Conservation (phyloP, 345 rosid genomes). For the Erysimum cheiranthoides region DNA sequence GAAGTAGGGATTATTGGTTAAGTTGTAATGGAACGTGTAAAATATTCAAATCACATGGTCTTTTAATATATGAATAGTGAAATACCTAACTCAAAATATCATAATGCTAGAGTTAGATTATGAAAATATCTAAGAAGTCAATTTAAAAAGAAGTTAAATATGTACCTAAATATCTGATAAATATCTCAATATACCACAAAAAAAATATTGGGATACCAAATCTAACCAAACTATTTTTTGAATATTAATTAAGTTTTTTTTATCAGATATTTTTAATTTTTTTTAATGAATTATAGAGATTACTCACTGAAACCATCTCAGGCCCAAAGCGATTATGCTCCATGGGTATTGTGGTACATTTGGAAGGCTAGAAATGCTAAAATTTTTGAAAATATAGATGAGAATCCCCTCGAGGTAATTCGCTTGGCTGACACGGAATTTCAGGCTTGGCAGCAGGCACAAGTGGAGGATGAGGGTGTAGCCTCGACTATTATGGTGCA, state of each 20-base stretch:
- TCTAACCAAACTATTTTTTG: neutral
- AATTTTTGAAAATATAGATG: too few species aligned
- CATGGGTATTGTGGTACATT: too few species aligned
- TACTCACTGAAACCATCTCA: too few species aligned
- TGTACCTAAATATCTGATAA: neutral
- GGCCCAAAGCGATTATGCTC: too few species aligned
- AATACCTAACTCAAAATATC: conserved; percentile 24
- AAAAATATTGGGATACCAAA: neutral
- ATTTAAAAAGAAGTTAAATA: neutral
- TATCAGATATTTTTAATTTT: too few species aligned
- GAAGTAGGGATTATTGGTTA: neutral
- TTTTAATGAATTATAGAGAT: neutral
- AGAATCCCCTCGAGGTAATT: too few species aligned
- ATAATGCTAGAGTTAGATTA: neutral
- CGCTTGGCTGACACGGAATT: too few species aligned
- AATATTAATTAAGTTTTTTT: neutral
- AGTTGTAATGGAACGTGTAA: neutral
- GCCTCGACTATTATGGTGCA: too few species aligned
- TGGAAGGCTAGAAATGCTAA: too few species aligned
- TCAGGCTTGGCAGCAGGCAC: too few species aligned
- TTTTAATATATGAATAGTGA: neutral
- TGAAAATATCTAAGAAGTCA: neutral
- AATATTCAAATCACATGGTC: conserved; percentile 1
- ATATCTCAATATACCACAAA: neutral
- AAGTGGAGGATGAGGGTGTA: too few species aligned